Percentiles rank a stretch among this genome's conserved stretches.
Evolutionary conservation across 257 asterid genomes (phyloP).

Genomic region (Asclepias syriaca): DNA sequence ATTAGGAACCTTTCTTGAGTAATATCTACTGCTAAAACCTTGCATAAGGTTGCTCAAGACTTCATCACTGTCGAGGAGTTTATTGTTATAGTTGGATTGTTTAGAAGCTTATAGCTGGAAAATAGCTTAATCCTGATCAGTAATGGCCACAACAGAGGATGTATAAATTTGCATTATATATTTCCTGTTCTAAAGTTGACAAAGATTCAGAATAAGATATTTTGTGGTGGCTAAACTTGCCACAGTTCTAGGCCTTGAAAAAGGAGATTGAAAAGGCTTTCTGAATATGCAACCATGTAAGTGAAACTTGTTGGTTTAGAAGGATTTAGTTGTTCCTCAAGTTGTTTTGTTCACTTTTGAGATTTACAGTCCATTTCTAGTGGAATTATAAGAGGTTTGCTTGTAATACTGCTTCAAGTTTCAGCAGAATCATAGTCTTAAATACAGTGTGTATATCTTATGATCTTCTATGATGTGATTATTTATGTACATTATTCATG

Average conservation of each 20-base stretch:
- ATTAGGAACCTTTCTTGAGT: background rate
- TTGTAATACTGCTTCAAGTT: background rate
- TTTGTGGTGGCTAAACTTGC: background rate
- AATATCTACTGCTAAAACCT: background rate
- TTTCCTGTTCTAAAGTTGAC: background rate
- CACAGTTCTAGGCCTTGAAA: no score
- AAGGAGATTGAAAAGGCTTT: no score
- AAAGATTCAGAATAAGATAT: background rate
- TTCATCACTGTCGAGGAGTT: background rate
- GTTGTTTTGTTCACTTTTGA: no score
- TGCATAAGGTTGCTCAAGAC: background rate
- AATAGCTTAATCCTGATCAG: background rate
- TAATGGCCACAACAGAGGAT: background rate
- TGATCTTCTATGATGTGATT: background rate
- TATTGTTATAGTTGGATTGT: no score
- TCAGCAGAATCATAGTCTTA: background rate
- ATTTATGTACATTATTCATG: background rate
- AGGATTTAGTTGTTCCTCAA: no score
- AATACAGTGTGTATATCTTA: background rate
- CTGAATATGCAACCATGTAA: no score
- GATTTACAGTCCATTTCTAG: background rate
- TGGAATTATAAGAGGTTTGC: background rate
- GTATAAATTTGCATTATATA: background rate
- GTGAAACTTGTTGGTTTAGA: no score
- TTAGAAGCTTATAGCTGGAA: background rate